phyloP scores from a whole-genome alignment of 495 filamentous ascomycete genomes.

The Penicillium maclennaniae region DNA sequence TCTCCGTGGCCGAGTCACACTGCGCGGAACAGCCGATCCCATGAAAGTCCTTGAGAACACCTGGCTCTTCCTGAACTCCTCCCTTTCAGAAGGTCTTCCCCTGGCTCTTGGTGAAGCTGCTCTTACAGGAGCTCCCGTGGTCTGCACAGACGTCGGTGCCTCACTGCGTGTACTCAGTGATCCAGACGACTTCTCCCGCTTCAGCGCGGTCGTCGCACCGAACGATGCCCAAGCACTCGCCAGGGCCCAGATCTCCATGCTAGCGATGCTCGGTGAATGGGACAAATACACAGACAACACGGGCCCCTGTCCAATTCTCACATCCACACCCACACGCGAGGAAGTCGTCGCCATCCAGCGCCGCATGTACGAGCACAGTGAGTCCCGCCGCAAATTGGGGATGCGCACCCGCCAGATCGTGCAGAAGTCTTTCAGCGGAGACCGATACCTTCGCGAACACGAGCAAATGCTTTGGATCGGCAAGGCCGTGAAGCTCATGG shows the following conservation, averaged over 20 bases:
- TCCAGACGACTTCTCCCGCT: slow-evolving; percentile 52
- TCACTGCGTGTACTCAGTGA: slow-evolving; percentile 62
- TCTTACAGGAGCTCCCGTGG: slow-evolving; percentile 59
- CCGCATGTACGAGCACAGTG: slow-evolving; percentile 60
- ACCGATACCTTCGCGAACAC: slow-evolving; percentile 63
- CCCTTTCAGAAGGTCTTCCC: slow-evolving; percentile 61
- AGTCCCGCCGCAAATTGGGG: slow-evolving; percentile 54
- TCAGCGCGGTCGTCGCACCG: slow-evolving; percentile 59
- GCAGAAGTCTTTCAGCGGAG: slow-evolving; percentile 56
- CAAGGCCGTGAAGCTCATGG: slow-evolving; percentile 44
- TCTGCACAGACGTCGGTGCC: slow-evolving; percentile 63
- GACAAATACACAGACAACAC: slow-evolving; percentile 49
- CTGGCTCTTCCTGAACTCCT: slow-evolving; percentile 67
- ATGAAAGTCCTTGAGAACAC: slow-evolving; percentile 56
- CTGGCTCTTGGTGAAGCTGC: slow-evolving; percentile 64
- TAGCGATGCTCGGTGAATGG: slow-evolving; percentile 61
- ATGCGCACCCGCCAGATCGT: slow-evolving; percentile 60
- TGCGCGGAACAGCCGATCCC: slow-evolving; percentile 55
- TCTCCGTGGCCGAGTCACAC: slow-evolving; percentile 48
- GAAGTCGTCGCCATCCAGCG: slow-evolving; percentile 53
- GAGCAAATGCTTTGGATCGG: slow-evolving; percentile 69
- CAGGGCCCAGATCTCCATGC: slow-evolving; percentile 58
- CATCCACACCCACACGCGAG: slow-evolving; percentile 44
- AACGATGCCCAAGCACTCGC: slow-evolving; percentile 59
- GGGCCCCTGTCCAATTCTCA: slow-evolving; percentile 40